A percentile compares a stretch with the other conserved stretches of the same genome.
Conservation (phyloP, 306 rosid genomes). For the Cucurbita maxima region DNA sequence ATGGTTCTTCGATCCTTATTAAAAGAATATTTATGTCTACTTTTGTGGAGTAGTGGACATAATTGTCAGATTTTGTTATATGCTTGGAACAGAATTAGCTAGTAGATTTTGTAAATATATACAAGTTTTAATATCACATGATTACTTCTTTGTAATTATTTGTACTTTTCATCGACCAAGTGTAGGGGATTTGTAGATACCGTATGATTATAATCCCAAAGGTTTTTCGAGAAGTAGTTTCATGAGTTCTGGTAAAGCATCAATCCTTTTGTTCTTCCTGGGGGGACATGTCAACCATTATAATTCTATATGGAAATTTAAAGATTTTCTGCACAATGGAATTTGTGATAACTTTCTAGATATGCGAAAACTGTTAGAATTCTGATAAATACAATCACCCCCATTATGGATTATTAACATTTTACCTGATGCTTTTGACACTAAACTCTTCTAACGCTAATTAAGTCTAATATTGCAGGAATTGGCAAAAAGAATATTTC, state of each 20-base stretch:
- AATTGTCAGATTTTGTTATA: neutral
- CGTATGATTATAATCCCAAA: neutral
- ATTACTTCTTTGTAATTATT: neutral
- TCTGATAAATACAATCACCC: neutral
- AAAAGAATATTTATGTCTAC: neutral
- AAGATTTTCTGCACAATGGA: neutral
- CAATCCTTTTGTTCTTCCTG: neutral
- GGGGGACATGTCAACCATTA: neutral
- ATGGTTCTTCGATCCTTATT: neutral
- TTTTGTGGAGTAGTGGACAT: neutral
- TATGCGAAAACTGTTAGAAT: neutral
- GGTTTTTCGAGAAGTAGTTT: neutral
- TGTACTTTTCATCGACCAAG: neutral
- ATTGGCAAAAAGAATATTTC: conserved; percentile 75
- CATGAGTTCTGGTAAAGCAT: neutral
- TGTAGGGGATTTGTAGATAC: neutral
- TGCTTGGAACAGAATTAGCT: neutral
- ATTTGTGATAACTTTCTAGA: neutral
- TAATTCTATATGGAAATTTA: neutral
- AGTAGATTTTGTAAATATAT: neutral
- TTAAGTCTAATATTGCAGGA: conserved; percentile 39
- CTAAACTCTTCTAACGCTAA: conserved; percentile 9
- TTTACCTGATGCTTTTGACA: neutral
- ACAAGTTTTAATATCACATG: neutral
- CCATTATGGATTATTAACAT: neutral